Evolutionary conservation across 805 yeast genomes (phyloP).

Genomic region (Teunomyces funiuensis): DNA sequence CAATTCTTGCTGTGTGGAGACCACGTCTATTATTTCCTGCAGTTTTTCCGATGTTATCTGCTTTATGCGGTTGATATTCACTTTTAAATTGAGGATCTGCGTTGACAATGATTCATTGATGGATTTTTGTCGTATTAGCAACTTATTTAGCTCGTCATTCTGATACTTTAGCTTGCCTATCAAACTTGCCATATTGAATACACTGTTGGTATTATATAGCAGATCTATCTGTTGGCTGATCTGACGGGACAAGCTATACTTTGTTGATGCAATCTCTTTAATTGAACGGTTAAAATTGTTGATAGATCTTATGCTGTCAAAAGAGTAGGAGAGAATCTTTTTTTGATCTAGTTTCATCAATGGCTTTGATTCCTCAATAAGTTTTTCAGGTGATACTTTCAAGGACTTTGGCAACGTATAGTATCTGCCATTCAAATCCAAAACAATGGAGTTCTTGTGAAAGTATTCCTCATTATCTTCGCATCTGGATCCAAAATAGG

Average conservation of each 20-base stretch:
- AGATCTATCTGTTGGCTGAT: constrained; percentile 15
- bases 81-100: constrained; percentile 21
- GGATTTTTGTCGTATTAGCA: constrained; percentile 19
- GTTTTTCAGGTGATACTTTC: constrained; percentile 2
- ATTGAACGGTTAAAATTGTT: constrained; percentile 24
- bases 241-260: constrained; percentile 19
- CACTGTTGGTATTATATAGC: constrained; percentile 2
- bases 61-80: constrained; percentile 19
- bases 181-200: constrained; percentile 6
- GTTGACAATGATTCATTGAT: constrained; percentile 24
- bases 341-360: neutral
- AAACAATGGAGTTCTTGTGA: constrained; percentile 20
- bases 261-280: constrained; percentile 29
- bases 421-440: constrained; percentile 19
- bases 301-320: constrained; percentile 30
- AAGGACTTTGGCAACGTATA: constrained; percentile 18
- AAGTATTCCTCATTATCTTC: constrained; percentile 15
- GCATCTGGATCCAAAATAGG: constrained; percentile 10
- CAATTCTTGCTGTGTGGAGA: constrained; percentile 24
- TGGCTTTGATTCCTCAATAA: constrained; percentile 1
- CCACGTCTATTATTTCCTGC: constrained; percentile 15
- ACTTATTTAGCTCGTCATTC: constrained; percentile 13
- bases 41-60: constrained; percentile 17
- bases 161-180: constrained; percentile 9
- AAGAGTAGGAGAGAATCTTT: constrained; percentile 22